phyloP scores from a whole-genome alignment of 139 green algal species.

The Zygnema cylindricum region DNA sequence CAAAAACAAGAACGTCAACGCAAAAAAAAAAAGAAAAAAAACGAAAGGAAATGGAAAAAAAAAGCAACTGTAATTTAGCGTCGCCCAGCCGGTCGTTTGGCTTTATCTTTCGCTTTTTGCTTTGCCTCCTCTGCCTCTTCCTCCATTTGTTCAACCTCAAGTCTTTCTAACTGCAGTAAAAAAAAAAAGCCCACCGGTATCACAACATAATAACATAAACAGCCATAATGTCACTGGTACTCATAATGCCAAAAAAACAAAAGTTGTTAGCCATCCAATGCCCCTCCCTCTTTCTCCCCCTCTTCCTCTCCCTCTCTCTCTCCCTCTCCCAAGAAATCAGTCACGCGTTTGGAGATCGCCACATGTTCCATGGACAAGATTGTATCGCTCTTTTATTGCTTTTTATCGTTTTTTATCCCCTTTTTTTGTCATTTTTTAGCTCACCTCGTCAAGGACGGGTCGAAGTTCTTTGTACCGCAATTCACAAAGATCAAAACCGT shows the following conservation, averaged over 20 bases:
- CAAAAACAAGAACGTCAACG: too few relatives aligned
- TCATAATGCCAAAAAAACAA: background rate
- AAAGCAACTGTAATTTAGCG: background rate
- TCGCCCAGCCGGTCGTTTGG: background rate
- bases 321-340: background rate
- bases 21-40: too few relatives aligned
- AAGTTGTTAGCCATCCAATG: background rate
- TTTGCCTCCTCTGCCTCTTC: constrained; percentile 48
- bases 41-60: too few relatives aligned
- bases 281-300: background rate
- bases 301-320: constrained; percentile 7
- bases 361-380: constrained; percentile 5
- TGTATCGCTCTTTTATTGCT: background rate
- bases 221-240: background rate
- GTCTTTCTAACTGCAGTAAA: constrained; percentile 37
- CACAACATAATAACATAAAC: background rate
- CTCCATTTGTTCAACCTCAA: constrained; percentile 43
- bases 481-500: constrained; percentile 56
- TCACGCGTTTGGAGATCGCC: background rate
- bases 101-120: constrained; percentile 24
- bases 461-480: constrained; percentile 55
- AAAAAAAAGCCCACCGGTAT: background rate
- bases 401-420: background rate
- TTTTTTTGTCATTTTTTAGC: background rate
- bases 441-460: constrained; percentile 57